A percentile compares a stretch with the other conserved stretches of the same genome.
These are phyloP conservation scores for Turritis glabra DNA, from an alignment of 345 rosid species.

Conservation along the genomic window DNA sequence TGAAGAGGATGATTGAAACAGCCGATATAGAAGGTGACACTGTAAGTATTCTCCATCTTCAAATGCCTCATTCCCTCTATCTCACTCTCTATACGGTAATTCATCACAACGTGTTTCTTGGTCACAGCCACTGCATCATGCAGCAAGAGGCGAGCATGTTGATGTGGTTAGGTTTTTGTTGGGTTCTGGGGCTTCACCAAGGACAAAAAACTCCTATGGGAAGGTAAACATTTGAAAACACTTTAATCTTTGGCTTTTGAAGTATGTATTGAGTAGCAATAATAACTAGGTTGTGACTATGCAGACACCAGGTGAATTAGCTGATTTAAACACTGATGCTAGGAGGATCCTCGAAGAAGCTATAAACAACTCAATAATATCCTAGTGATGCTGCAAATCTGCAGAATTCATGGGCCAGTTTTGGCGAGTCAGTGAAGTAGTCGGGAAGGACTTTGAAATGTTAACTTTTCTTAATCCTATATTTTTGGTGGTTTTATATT, in stretches of 20 bases:
- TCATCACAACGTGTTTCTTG: slow-evolving; percentile 9
- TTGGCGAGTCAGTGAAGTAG: slow-evolving; percentile 11
- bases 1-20: slow-evolving; percentile 74
- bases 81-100: background rate
- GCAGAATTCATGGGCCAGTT: background rate
- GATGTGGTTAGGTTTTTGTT: slow-evolving; percentile 68
- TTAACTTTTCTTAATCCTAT: background rate
- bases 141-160: slow-evolving; percentile 88
- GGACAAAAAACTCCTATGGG: slow-evolving; percentile 55
- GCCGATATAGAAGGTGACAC: slow-evolving; percentile 83
- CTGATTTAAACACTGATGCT: slow-evolving; percentile 66
- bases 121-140: slow-evolving; percentile 92
- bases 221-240: slow-evolving; percentile 54
- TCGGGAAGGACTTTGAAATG: background rate
- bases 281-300: slow-evolving; percentile 24
- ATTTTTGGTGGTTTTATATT: background rate
- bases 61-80: background rate
- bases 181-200: slow-evolving; percentile 66
- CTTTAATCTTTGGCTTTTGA: background rate
- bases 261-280: slow-evolving; percentile 10
- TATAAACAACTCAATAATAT: slow-evolving; percentile 6
- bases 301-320: slow-evolving; percentile 67
- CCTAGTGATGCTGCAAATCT: background rate
- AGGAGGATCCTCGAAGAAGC: slow-evolving; percentile 54
- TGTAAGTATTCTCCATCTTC: slow-evolving; percentile 49